phyloP scores from a whole-genome alignment of 1,284 basidiomycete genomes.

The Trametes hirsuta region DNA sequence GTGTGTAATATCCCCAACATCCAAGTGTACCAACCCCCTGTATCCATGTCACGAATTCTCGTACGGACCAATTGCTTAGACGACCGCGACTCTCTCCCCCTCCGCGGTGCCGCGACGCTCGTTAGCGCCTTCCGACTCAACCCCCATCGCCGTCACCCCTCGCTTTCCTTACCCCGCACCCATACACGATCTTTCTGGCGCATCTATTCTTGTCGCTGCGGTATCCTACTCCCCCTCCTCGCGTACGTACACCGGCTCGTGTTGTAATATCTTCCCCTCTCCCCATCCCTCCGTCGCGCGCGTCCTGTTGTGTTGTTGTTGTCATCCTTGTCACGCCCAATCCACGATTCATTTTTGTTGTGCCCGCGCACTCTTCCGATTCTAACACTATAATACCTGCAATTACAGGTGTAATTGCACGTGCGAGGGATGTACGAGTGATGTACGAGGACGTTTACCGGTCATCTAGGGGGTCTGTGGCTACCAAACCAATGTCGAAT shows the following conservation, averaged over 20 bases:
- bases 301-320: neutral
- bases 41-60: conserved; percentile 12
- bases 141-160: neutral
- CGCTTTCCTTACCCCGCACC: neutral
- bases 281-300: neutral
- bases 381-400: neutral
- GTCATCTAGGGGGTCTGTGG: too few species aligned
- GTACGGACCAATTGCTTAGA: conserved; percentile 17
- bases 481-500: too few species aligned
- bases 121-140: neutral
- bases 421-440: neutral
- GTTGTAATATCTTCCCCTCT: neutral
- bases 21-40: conserved; percentile 12
- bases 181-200: conserved; percentile 9
- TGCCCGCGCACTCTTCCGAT: neutral
- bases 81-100: neutral
- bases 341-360: neutral
- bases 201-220: conserved; percentile 9
- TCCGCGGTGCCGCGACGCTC: neutral
- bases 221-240: conserved; percentile 3
- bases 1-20: conserved; percentile 4
- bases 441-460: too few species aligned
- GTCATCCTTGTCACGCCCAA: neutral
- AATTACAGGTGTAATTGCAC: too few species aligned
- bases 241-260: neutral